These are phyloP conservation scores for Rhizophagus prolifer DNA, from an alignment of 192 early-diverging fungal species.

Conservation along the genomic window DNA sequence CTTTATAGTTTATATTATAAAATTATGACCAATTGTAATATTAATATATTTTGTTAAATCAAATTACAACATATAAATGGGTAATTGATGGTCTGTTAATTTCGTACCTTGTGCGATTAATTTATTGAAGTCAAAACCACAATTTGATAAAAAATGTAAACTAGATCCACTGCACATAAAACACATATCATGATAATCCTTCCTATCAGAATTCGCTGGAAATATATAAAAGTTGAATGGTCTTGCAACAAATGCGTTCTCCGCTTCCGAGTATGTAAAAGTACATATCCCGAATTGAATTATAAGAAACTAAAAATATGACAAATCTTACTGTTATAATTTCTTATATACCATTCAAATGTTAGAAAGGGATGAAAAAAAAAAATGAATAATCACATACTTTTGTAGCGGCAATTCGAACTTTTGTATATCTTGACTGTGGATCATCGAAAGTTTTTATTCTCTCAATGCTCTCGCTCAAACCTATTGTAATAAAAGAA, in stretches of 20 bases:
- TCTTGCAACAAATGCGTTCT: constrained; percentile 63
- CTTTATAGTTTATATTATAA: neutral
- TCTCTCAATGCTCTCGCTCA: constrained; percentile 32
- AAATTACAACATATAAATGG: neutral
- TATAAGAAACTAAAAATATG: constrained; percentile 44
- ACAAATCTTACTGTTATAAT: neutral
- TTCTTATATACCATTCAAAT: neutral
- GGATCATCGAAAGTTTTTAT: constrained; percentile 34
- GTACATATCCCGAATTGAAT: constrained; percentile 84
- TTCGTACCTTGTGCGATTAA: constrained; percentile 69
- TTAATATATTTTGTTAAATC: neutral
- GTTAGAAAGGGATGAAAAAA: neutral
- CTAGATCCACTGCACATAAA: constrained; percentile 50
- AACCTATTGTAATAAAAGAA: constrained; percentile 29
- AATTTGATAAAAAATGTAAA: constrained; percentile 72
- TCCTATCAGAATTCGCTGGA: constrained; percentile 51
- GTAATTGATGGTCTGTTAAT: neutral
- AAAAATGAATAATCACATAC: neutral
- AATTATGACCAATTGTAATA: constrained; percentile 26
- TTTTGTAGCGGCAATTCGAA: constrained; percentile 29
- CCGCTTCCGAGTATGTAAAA: constrained; percentile 65
- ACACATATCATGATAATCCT: constrained; percentile 50
- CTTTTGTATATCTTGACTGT: constrained; percentile 40
- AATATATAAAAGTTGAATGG: constrained; percentile 94
- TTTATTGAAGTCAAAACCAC: constrained; percentile 91